Percentiles rank a stretch among this genome's conserved stretches.
Evolutionary conservation across 1,284 basidiomycete genomes (phyloP).

Genomic region (Cryptococcus depauperatus): DNA sequence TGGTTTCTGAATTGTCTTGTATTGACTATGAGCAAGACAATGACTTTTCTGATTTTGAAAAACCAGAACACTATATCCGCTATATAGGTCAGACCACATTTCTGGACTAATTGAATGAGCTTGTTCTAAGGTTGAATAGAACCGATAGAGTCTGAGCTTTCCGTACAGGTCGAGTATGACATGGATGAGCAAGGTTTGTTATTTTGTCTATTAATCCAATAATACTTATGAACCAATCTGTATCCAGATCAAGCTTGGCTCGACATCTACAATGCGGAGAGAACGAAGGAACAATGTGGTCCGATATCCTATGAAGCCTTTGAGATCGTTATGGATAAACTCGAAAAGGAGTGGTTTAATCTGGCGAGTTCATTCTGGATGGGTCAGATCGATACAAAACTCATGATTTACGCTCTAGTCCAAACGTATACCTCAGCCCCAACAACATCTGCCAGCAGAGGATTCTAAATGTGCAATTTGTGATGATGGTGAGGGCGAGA

Average conservation of each 20-base stretch:
- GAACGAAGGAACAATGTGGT: slow-evolving; percentile 68
- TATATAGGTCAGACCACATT: slow-evolving; percentile 62
- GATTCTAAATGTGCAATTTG: slow-evolving; percentile 95
- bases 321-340: slow-evolving; percentile 91
- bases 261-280: slow-evolving; percentile 71
- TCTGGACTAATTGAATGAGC: not conserved
- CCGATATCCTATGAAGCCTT: slow-evolving; percentile 76
- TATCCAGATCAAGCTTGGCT: slow-evolving; percentile 87
- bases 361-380: slow-evolving; percentile 53
- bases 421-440: slow-evolving; percentile 79
- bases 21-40: slow-evolving; percentile 53
- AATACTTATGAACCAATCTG: slow-evolving; percentile 6
- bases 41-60: slow-evolving; percentile 63
- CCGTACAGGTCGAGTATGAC: slow-evolving; percentile 93
- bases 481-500: slow-evolving; percentile 97
- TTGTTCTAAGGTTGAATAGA: slow-evolving; percentile 50
- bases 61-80: slow-evolving; percentile 80
- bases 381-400: not conserved
- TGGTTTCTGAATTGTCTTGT: not conserved
- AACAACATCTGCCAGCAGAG: slow-evolving; percentile 70
- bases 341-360: slow-evolving; percentile 99
- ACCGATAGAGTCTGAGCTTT: slow-evolving; percentile 85
- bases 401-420: slow-evolving; percentile 52
- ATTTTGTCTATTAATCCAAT: not conserved
- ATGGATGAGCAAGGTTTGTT: slow-evolving; percentile 94